These are phyloP conservation scores for Calocybe gambosa DNA, from an alignment of 1,284 basidiomycete species.

Conservation along the genomic window DNA sequence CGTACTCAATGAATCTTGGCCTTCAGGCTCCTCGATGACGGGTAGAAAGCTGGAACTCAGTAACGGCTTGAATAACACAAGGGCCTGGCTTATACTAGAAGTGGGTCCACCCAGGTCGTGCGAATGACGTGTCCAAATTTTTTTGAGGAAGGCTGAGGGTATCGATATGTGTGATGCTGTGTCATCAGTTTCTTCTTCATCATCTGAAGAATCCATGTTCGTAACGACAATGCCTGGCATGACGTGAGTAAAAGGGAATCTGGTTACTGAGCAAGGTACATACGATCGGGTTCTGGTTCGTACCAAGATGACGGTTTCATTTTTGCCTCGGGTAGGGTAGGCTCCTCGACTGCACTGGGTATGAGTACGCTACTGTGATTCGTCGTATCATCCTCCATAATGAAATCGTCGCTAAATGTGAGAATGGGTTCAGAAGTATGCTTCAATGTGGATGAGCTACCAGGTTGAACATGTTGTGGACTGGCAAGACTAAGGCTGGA, in stretches of 20 bases:
- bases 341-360: slow-evolving; percentile 43
- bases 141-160: slow-evolving; percentile 42
- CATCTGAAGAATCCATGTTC: slow-evolving; percentile 45
- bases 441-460: slow-evolving; percentile 4
- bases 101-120: slow-evolving; percentile 9
- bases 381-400: slow-evolving; percentile 17
- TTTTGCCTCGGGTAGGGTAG: slow-evolving; percentile 40
- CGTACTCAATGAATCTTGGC: neutral
- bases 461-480: slow-evolving; percentile 6
- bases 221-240: slow-evolving; percentile 54
- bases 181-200: slow-evolving; percentile 34
- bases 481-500: slow-evolving; percentile 38
- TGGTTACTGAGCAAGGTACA: slow-evolving; percentile 24
- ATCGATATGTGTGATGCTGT: slow-evolving; percentile 29
- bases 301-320: slow-evolving; percentile 64
- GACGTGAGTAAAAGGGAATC: slow-evolving; percentile 1
- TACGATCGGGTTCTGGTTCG: slow-evolving; percentile 64
- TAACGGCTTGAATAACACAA: slow-evolving; percentile 53
- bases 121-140: slow-evolving; percentile 27
- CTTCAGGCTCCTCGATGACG: slow-evolving; percentile 7
- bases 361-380: slow-evolving; percentile 19
- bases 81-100: slow-evolving; percentile 36
- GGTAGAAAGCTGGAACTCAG: neutral
- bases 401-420: slow-evolving; percentile 12
- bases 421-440: slow-evolving; percentile 12